Conservation (phyloP, 441 rosid genomes). For the Pelargonium cotyledonis region DNA sequence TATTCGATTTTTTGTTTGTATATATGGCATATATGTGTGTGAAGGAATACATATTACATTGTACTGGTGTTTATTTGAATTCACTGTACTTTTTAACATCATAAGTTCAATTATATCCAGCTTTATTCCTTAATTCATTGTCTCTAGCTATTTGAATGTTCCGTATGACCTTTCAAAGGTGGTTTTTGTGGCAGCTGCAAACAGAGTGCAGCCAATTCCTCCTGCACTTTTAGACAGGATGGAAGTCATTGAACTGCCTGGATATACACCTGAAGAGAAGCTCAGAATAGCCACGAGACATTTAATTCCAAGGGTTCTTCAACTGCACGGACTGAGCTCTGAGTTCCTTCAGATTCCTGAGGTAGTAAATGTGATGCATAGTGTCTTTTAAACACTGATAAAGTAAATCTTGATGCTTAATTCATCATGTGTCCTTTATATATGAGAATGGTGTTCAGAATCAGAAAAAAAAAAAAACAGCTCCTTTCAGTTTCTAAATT, state of each 20-base stretch:
- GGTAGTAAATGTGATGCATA: conserved; percentile 38
- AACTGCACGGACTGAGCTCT: conserved; percentile 90
- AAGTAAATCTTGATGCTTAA: neutral
- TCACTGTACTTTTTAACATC: neutral
- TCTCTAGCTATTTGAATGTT: conserved; percentile 81
- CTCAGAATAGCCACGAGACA: conserved; percentile 82
- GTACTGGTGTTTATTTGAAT: conserved; percentile 4
- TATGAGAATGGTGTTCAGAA: neutral
- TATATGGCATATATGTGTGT: neutral
- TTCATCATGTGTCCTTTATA: neutral
- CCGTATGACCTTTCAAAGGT: conserved; percentile 97
- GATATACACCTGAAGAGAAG: conserved; percentile 95
- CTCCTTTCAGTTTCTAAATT: neutral
- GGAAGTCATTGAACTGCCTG: conserved; percentile 98
- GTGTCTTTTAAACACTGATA: neutral
- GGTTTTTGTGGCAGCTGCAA: conserved; percentile 93
- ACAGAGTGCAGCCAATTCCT: conserved; percentile 88
- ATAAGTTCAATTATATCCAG: neutral
- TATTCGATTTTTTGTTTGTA: neutral
- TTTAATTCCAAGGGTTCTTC: conserved; percentile 92
- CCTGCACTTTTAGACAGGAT: conserved; percentile 92
- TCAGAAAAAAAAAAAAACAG: neutral
- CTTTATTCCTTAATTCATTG: conserved; percentile 47
- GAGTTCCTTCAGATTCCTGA: conserved; percentile 93
- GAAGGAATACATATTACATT: too few species aligned